Evolutionary conservation across 1,139 yeast genomes (phyloP).

Genomic region (Blastobotrys aristatus): DNA sequence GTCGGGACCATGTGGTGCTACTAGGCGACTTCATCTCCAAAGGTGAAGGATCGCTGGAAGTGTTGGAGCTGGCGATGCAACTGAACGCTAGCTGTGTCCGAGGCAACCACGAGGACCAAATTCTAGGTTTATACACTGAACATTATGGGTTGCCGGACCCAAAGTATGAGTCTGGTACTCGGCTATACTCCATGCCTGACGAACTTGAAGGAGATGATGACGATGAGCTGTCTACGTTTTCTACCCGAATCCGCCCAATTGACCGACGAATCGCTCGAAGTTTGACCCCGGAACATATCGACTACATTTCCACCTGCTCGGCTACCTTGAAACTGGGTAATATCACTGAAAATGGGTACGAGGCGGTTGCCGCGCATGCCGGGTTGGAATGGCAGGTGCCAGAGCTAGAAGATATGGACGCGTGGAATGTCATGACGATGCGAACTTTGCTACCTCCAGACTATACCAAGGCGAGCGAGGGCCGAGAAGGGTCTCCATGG

Average conservation of each 20-base stretch:
- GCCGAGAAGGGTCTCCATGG: slow-evolving; percentile 53
- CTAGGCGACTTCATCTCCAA: slow-evolving; percentile 84
- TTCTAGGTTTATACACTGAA: slow-evolving; percentile 55
- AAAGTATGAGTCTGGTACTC: slow-evolving; percentile 19
- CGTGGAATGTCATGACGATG: slow-evolving; percentile 56
- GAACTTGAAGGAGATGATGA: slow-evolving; percentile 10
- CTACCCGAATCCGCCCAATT: slow-evolving; percentile 11
- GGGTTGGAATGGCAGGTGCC: slow-evolving; percentile 63
- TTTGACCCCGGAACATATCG: slow-evolving; percentile 55
- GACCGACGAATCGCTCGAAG: slow-evolving; percentile 57
- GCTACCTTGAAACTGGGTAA: slow-evolving; percentile 58
- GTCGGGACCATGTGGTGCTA: slow-evolving; percentile 56
- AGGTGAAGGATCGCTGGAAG: slow-evolving; percentile 71
- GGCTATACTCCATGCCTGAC: slow-evolving; percentile 1
- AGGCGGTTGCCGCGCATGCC: slow-evolving; percentile 73
- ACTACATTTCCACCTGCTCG: slow-evolving; percentile 56
- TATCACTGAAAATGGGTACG: slow-evolving; percentile 44
- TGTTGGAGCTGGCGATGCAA: slow-evolving; percentile 57
- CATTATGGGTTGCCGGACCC: slow-evolving; percentile 46
- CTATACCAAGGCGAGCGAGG: slow-evolving; percentile 49
- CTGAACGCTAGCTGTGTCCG: slow-evolving; percentile 61
- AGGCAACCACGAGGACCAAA: slow-evolving; percentile 82
- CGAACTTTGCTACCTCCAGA: slow-evolving; percentile 56
- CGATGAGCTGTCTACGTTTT: background rate
- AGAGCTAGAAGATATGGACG: slow-evolving; percentile 52